Conservation (phyloP, 208 protist species). For the Leishmania turanica region DNA sequence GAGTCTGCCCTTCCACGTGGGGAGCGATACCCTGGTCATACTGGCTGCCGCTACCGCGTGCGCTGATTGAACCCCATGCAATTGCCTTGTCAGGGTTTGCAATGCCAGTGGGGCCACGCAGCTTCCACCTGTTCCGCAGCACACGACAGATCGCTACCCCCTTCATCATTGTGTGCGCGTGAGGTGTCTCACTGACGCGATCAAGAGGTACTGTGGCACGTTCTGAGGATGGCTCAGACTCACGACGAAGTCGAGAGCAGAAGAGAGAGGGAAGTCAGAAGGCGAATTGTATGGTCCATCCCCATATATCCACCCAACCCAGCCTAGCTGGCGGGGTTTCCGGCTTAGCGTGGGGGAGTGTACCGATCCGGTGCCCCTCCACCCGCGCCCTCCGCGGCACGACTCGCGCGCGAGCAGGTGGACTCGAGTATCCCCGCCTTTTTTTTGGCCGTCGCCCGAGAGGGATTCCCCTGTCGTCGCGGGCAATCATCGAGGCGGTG, state of each 20-base stretch:
- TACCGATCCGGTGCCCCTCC: not conserved
- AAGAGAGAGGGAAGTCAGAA: not conserved
- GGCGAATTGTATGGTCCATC: no score
- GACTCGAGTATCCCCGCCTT: no score
- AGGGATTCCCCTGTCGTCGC: not conserved
- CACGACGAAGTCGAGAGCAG: not conserved
- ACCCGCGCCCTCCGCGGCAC: no score
- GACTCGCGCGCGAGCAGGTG: not conserved
- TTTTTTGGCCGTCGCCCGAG: no score
- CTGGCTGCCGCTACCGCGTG: constrained; percentile 13
- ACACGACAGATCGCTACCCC: not conserved
- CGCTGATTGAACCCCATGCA: constrained; percentile 41
- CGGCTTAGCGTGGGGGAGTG: no score
- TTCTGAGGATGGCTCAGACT: not conserved
- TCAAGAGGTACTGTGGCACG: not conserved
- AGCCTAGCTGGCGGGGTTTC: not conserved
- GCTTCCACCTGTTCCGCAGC: constrained; percentile 14
- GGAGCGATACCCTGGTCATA: constrained; percentile 25
- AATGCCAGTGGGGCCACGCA: not conserved
- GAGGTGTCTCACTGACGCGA: not conserved
- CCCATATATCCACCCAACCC: accelerated
- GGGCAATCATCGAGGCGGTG: not conserved
- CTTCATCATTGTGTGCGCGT: not conserved
- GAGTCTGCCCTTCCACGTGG: constrained; percentile 12
- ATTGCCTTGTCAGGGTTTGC: constrained; percentile 5